A percentile compares a stretch with the other conserved stretches of the same genome.
These are phyloP conservation scores for Capsella rubella DNA, from an alignment of 441 rosid genomes.

Conservation along the genomic window DNA sequence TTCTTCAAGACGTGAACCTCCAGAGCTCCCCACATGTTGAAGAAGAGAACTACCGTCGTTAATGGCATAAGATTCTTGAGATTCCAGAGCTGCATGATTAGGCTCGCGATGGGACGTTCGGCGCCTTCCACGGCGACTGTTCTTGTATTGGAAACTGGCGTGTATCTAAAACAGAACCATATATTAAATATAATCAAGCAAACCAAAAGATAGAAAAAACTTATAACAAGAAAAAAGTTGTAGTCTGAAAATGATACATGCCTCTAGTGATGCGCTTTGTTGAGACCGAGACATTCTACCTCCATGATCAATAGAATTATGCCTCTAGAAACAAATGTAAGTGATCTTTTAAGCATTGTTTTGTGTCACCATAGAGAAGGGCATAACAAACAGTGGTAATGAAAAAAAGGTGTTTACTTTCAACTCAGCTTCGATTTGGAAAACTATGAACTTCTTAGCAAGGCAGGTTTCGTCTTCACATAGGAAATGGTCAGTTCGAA, in stretches of 20 bases:
- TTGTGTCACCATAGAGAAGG: slow-evolving; percentile 25
- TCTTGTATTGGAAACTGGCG: slow-evolving; percentile 80
- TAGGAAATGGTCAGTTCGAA: slow-evolving; percentile 82
- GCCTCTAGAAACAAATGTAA: slow-evolving; percentile 62
- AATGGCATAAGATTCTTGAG: slow-evolving; percentile 55
- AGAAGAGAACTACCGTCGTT: slow-evolving; percentile 54
- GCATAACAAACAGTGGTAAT: neutral
- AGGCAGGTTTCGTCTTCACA: slow-evolving; percentile 96
- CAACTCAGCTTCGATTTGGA: slow-evolving; percentile 82
- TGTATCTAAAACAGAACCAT: slow-evolving; percentile 65
- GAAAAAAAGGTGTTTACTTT: slow-evolving; percentile 59
- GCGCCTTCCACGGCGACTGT: slow-evolving; percentile 69
- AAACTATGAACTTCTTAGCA: slow-evolving; percentile 82
- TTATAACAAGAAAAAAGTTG: slow-evolving; percentile 1
- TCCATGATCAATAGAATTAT: slow-evolving; percentile 84
- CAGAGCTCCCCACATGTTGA: slow-evolving; percentile 62
- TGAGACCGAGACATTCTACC: slow-evolving; percentile 90
- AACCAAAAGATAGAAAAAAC: neutral
- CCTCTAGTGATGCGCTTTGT: slow-evolving; percentile 92
- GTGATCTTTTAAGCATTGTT: neutral
- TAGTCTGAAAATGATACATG: slow-evolving; percentile 33
- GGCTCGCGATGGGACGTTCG: slow-evolving; percentile 62
- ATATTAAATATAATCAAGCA: slow-evolving; percentile 10
- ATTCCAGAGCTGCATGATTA: slow-evolving; percentile 69
- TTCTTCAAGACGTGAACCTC: slow-evolving; percentile 61